Evolutionary conservation across 345 rosid species (phyloP).

Genomic region (Psidium friedrichsthalianum): DNA sequence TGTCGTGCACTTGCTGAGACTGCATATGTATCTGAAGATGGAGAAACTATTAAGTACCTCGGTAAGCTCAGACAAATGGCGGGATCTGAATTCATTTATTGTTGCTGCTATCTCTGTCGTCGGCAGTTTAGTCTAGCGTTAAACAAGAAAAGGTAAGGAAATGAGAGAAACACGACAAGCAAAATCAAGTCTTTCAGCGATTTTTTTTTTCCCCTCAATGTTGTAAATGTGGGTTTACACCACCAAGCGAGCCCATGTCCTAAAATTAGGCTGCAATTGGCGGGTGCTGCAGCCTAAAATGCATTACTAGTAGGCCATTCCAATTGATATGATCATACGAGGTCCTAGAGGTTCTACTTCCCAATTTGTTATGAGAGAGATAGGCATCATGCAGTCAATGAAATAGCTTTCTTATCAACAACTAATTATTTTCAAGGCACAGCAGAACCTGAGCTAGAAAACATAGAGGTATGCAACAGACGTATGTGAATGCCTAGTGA

Average conservation of each 20-base stretch:
- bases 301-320: neutral
- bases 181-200: neutral
- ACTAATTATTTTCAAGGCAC: neutral
- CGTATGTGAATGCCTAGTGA: neutral
- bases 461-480: neutral
- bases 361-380: neutral
- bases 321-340: neutral
- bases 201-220: neutral
- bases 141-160: neutral
- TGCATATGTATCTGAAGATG: neutral
- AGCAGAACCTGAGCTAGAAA: neutral
- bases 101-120: slow-evolving; percentile 79
- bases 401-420: neutral
- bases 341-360: neutral
- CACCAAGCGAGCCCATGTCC: neutral
- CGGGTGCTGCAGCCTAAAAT: neutral
- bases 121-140: slow-evolving; percentile 18
- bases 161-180: neutral
- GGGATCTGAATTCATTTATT: slow-evolving; percentile 85
- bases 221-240: neutral
- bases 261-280: neutral
- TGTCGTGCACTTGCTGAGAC: neutral
- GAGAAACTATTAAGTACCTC: slow-evolving; percentile 37
- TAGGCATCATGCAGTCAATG: neutral
- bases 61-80: slow-evolving; percentile 85